Evolutionary conservation across 163 green algal genomes (phyloP).

Genomic region (Scenedesmus sp.): DNA sequence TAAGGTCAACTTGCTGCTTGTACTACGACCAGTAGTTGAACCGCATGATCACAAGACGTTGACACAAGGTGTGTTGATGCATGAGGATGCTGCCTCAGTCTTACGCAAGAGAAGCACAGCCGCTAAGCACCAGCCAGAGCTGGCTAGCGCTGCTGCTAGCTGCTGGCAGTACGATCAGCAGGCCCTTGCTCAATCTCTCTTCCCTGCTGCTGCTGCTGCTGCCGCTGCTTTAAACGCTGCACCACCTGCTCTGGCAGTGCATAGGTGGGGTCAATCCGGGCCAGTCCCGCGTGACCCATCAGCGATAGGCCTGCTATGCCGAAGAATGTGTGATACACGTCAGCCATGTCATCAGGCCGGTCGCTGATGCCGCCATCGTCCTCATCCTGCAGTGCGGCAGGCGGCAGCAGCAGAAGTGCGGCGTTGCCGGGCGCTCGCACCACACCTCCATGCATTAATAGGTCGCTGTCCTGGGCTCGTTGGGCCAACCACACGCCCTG

Average conservation of each 20-base stretch:
- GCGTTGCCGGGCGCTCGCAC: no score
- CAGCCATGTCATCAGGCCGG: conserved; percentile 95
- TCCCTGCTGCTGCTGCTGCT: conserved; percentile 14
- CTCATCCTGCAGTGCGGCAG: conserved; percentile 84
- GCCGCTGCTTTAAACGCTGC: conserved; percentile 50
- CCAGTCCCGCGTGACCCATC: conserved; percentile 85
- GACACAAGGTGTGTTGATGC: no score
- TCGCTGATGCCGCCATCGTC: conserved; percentile 96
- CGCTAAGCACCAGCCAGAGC: background rate
- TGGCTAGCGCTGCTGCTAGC: background rate
- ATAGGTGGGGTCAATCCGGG: conserved; percentile 89
- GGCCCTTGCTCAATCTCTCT: background rate
- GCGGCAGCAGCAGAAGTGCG: background rate
- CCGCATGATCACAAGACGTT: no score
- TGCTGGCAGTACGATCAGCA: background rate
- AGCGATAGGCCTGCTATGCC: conserved; percentile 94
- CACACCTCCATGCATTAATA: no score
- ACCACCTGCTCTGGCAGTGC: conserved; percentile 90
- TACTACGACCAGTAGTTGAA: no score
- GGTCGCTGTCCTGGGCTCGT: no score
- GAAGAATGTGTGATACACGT: conserved; percentile 99
- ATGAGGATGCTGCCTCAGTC: no score
- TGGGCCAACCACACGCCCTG: no score
- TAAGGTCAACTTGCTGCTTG: no score
- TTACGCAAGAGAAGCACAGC: background rate